Conservation (phyloP, 163 green algal species). For the Prototheca stagnorum region DNA sequence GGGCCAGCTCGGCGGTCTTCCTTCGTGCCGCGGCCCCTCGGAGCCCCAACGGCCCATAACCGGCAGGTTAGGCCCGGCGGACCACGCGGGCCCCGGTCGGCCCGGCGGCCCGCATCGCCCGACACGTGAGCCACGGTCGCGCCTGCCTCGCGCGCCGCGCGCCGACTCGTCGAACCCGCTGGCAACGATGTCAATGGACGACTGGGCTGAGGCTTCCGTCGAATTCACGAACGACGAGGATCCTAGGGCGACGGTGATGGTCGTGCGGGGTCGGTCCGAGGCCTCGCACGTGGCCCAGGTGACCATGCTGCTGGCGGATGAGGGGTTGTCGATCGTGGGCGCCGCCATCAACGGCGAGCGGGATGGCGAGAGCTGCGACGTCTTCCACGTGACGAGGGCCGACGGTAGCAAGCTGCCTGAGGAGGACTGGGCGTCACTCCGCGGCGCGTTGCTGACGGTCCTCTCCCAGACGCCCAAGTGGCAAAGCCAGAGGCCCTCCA, state of each 20-base stretch:
- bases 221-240: constrained; percentile 47
- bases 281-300: constrained; percentile 1
- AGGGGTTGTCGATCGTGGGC: constrained; percentile 31
- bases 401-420: constrained; percentile 31
- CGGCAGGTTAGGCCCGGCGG: too few relatives aligned
- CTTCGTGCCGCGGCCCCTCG: too few relatives aligned
- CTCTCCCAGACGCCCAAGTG: too few relatives aligned
- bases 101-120: too few relatives aligned
- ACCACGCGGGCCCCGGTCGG: too few relatives aligned
- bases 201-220: too few relatives aligned
- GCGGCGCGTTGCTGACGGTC: constrained; percentile 2
- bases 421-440: constrained; percentile 5
- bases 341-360: constrained; percentile 33
- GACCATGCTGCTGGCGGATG: constrained; percentile 20
- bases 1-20: too few relatives aligned
- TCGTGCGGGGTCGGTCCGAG: constrained; percentile 7
- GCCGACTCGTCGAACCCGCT: too few relatives aligned
- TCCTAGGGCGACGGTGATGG: constrained; percentile 33
- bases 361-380: constrained; percentile 41
- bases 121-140: too few relatives aligned
- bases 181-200: too few relatives aligned
- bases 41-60: too few relatives aligned
- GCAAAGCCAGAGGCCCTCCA: background rate
- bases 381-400: constrained; percentile 43
- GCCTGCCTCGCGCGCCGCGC: too few relatives aligned